phyloP scores from a whole-genome alignment of 352 stramenopile genomes.

The Globisporangium ultimum region DNA sequence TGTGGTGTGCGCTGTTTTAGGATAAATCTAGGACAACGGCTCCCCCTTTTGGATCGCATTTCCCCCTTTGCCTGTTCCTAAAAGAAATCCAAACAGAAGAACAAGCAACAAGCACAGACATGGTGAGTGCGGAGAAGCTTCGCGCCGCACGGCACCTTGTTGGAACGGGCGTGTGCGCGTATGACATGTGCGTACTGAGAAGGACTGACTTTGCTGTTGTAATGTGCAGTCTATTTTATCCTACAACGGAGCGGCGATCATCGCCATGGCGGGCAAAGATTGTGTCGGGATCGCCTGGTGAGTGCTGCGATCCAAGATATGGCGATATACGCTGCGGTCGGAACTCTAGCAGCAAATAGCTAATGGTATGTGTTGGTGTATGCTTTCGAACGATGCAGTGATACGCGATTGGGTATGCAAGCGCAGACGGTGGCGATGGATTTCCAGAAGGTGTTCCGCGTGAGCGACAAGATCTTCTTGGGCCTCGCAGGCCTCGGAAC shows the following conservation, averaged over 20 bases:
- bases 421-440: slow-evolving; percentile 96
- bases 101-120: slow-evolving; percentile 5
- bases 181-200: not conserved
- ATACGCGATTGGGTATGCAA: slow-evolving; percentile 96
- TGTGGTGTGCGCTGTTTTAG: not conserved
- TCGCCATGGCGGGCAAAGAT: slow-evolving; percentile 99
- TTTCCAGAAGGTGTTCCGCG: slow-evolving; percentile 99
- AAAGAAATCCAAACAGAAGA: slow-evolving; percentile 13
- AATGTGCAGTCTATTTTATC: slow-evolving; percentile 79
- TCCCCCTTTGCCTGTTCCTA: too few relatives aligned
- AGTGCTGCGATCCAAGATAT: not conserved
- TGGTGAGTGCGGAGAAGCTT: slow-evolving; percentile 22
- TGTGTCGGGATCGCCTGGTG: slow-evolving; percentile 98
- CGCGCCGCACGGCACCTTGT: too few relatives aligned
- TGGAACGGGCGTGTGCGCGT: too few relatives aligned
- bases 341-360: too few relatives aligned
- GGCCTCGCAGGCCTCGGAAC: slow-evolving; percentile 97
- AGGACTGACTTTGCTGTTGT: slow-evolving; percentile 1
- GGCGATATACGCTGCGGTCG: not conserved
- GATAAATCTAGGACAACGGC: not conserved
- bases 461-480: slow-evolving; percentile 95
- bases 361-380: not conserved
- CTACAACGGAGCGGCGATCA: slow-evolving; percentile 99
- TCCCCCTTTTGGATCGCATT: slow-evolving; percentile 8
- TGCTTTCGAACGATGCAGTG: slow-evolving; percentile 41